Base-by-base conservation (phyloP, 371 early-diverging fungal genomes). In the Mucor mucedo region DNA sequence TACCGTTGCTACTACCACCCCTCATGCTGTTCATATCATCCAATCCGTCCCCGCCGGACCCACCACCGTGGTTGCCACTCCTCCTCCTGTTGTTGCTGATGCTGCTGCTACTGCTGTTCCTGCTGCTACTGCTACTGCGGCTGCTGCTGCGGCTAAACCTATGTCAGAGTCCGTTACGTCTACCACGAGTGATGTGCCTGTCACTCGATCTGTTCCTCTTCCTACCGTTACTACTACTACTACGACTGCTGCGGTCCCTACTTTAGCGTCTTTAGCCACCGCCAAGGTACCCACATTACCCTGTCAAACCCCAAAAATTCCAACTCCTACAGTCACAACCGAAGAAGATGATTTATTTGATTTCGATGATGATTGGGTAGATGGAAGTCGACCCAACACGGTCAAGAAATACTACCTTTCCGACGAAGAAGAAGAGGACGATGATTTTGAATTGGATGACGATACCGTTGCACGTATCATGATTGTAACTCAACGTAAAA, bases 401-500 rank as follows among this genome's bases (percentile, higher is more conserved):
- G 79, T 85, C 10, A 81, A 86, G 68, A 88, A 88, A 67, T 88
- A 88, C 65, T 88, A 85, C 63, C 64, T 84, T 38, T 81, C 85
- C 14, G 88, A 88, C n/a, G 87, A 87, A 3, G 88, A 87, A 29
- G 62, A 60, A 9, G 87, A 87, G 9, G 89, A 88, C 29, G 86
- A 83, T 21, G 87, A 87, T 62, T 75, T 77, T 21, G 91, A 92
- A 39, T 77, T 91, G 56, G 94, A 93, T 62, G 95, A 95, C 58
- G 96, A 95, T 4, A 90, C 86, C n/a, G 87, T 96, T 27, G 93
- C 91, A 55, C 85, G 91, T 44, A 84, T 96, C 55, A 80, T 97
- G 79, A 94, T 97, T 80, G 95, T 97, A 50, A 95, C 96, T 29
- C 94, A 93, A 71, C 88, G 88, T 60, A 89, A 88, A 50, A 81